These are phyloP conservation scores for Avena sativa DNA, from an alignment of 176 grass and related monocot genomes.

Conservation along the genomic window DNA sequence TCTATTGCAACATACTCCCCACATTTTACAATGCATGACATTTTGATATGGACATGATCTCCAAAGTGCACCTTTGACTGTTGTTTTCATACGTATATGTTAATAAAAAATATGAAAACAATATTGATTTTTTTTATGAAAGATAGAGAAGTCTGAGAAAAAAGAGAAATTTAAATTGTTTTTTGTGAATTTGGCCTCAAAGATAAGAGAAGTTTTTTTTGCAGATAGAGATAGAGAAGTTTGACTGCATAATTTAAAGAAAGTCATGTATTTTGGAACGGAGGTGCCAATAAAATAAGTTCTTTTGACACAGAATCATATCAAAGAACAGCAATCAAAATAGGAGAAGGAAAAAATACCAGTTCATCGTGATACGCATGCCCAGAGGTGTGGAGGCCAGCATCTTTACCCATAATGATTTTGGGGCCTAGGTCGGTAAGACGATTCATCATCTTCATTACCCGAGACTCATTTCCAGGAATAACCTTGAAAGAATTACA, in stretches of 20 bases:
- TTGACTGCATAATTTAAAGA: not conserved
- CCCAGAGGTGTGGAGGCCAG: slow-evolving; percentile 88
- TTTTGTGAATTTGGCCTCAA: not conserved
- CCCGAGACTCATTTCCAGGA: slow-evolving; percentile 94
- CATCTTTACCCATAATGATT: slow-evolving; percentile 97
- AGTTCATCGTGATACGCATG: slow-evolving; percentile 95
- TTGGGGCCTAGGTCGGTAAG: slow-evolving; percentile 87
- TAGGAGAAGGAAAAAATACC: slow-evolving; percentile 50
- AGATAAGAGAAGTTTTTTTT: not conserved
- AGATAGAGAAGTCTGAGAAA: too few species aligned
- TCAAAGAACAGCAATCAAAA: slow-evolving; percentile 28
- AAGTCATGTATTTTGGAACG: not conserved
- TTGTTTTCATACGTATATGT: not conserved
- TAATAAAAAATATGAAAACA: not conserved
- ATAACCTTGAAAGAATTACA: slow-evolving; percentile 71
- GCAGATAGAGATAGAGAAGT: not conserved
- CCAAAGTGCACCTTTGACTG: not conserved
- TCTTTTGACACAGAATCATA: slow-evolving; percentile 19
- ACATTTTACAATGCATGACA: not conserved
- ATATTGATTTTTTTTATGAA: not conserved
- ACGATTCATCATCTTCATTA: slow-evolving; percentile 99
- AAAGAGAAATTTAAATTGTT: too few species aligned
- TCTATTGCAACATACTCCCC: slow-evolving; percentile 21
- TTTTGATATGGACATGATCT: not conserved
- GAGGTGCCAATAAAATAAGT: slow-evolving; percentile 26